Percentiles rank a stretch among this genome's conserved stretches.
These are phyloP conservation scores for Trametes punicea DNA, from an alignment of 768 basidiomycete genomes.

Conservation along the genomic window DNA sequence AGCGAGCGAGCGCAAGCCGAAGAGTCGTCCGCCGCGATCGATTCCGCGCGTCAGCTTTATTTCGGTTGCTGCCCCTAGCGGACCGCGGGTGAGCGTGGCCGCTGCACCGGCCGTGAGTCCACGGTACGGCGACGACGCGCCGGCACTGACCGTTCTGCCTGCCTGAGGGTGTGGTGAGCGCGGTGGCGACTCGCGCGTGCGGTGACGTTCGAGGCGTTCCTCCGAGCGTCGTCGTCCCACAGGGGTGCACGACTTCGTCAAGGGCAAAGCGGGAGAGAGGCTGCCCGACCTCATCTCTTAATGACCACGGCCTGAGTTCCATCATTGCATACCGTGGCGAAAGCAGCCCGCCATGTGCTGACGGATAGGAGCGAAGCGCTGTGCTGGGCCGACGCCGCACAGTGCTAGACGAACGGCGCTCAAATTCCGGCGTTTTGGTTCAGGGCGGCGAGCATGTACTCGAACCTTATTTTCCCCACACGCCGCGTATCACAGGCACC, in stretches of 20 bases:
- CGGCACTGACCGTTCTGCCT: not conserved
- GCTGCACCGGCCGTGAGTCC: not conserved
- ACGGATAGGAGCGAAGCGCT: not conserved
- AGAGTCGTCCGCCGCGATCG: slow-evolving; percentile 1
- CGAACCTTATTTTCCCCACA: not conserved
- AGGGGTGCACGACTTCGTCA: not conserved
- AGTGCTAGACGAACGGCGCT: not conserved
- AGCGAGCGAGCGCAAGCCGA: slow-evolving; percentile 5
- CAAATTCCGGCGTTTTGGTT: not conserved
- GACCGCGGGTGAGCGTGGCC: not conserved
- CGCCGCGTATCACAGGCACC: not conserved
- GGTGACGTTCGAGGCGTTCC: slow-evolving; percentile 4
- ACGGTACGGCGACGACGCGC: not conserved
- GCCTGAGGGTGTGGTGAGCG: not conserved
- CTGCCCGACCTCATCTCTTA: not conserved
- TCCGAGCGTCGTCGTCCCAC: not conserved
- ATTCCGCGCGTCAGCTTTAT: not conserved
- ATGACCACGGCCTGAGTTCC: not conserved
- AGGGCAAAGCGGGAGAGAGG: not conserved
- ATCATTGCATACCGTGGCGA: not conserved
- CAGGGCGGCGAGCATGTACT: not conserved
- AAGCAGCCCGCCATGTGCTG: not conserved
- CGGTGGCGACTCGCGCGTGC: not conserved
- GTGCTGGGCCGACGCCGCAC: not conserved
- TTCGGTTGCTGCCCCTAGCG: not conserved